A percentile compares a stretch with the other conserved stretches of the same genome.
Conservation (phyloP, 768 basidiomycete genomes). For the Dioszegia crocea region DNA sequence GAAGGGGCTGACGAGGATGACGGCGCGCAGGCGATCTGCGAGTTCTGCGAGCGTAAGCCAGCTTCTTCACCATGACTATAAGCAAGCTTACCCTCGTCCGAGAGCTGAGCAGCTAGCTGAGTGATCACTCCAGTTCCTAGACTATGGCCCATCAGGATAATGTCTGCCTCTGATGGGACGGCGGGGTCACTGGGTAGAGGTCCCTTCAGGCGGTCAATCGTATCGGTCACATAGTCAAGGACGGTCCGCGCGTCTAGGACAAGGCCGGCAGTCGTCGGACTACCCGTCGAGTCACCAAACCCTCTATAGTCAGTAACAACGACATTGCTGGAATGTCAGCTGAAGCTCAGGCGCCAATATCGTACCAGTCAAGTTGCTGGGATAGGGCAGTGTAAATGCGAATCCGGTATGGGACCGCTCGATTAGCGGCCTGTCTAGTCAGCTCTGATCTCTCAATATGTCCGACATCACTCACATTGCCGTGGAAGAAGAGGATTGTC, state of each 20-base stretch:
- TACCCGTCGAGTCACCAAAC: slow-evolving; percentile 77
- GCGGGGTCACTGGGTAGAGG: too few species aligned
- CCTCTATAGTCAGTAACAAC: slow-evolving; percentile 88
- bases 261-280: slow-evolving; percentile 71
- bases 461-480: slow-evolving; percentile 55
- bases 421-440: slow-evolving; percentile 59
- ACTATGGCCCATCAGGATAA: slow-evolving; percentile 79
- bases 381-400: slow-evolving; percentile 64
- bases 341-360: not conserved
- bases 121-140: slow-evolving; percentile 76
- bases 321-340: slow-evolving; percentile 56
- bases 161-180: slow-evolving; percentile 56
- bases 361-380: slow-evolving; percentile 36
- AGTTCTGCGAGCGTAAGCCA: slow-evolving; percentile 31
- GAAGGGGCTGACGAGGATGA: slow-evolving; percentile 54
- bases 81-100: slow-evolving; percentile 49
- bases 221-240: slow-evolving; percentile 64
- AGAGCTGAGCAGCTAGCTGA: slow-evolving; percentile 52
- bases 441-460: not conserved
- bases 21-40: slow-evolving; percentile 46
- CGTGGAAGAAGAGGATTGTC: slow-evolving; percentile 87
- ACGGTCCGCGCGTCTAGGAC: slow-evolving; percentile 66
- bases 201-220: not conserved
- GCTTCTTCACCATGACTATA: not conserved
- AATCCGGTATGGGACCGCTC: slow-evolving; percentile 66